Conservation (phyloP, 371 early-diverging fungal genomes). For the Capniomyces stellatus region DNA sequence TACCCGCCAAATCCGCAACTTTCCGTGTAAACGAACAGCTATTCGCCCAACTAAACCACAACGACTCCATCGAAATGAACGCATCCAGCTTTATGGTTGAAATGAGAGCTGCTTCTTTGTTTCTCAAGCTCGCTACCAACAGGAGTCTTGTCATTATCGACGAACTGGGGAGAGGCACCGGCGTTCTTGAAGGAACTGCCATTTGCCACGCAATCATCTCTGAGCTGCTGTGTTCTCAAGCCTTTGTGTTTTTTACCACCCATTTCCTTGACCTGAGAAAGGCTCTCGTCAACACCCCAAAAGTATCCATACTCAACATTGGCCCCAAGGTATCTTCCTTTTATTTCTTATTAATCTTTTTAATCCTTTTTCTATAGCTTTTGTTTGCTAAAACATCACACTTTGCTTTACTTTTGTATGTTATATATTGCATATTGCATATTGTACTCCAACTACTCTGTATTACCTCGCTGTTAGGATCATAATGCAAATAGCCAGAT, state of each 20-base stretch:
- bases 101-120: constrained; percentile 75
- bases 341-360: background rate
- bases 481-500: no score
- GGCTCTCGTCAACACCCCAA: constrained; percentile 3
- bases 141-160: constrained; percentile 22
- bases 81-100: constrained; percentile 81
- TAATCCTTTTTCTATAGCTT: no score
- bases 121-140: constrained; percentile 37
- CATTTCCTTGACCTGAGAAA: constrained; percentile 20
- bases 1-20: constrained; percentile 78
- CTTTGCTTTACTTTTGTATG: no score
- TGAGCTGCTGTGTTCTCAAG: constrained; percentile 9
- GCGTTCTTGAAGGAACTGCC: constrained; percentile 13
- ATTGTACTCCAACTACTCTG: no score
- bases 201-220: constrained; percentile 18
- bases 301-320: background rate
- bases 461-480: no score
- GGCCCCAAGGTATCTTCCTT: background rate
- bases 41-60: constrained; percentile 54
- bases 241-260: constrained; percentile 21
- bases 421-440: no score
- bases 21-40: constrained; percentile 54
- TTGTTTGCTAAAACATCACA: no score
- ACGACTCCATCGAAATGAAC: constrained; percentile 39
- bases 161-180: constrained; percentile 24